These are phyloP conservation scores for Backusella circina DNA, from an alignment of 192 early-diverging fungal genomes.

Conservation along the genomic window DNA sequence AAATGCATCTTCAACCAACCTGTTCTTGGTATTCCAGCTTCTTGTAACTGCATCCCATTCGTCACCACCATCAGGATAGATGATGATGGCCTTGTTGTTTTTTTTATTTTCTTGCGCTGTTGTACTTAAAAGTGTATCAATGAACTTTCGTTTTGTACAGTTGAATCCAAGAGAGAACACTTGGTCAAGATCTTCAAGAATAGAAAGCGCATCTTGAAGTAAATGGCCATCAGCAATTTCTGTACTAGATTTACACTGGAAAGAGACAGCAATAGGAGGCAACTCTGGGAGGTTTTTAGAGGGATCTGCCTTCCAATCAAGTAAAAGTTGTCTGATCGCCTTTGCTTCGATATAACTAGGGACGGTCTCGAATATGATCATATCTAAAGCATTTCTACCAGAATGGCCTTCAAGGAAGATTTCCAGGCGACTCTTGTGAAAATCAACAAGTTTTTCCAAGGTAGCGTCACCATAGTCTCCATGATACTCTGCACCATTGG, in stretches of 20 bases:
- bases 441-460: slow-evolving; percentile 40
- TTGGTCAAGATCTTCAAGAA: slow-evolving; percentile 14
- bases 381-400: slow-evolving; percentile 36
- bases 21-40: slow-evolving; percentile 25
- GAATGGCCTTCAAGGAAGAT: slow-evolving; percentile 27
- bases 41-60: slow-evolving; percentile 37
- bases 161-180: slow-evolving; percentile 62
- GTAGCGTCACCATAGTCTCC: slow-evolving; percentile 51
- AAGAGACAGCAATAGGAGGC: slow-evolving; percentile 57
- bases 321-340: slow-evolving; percentile 45
- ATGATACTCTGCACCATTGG: slow-evolving; percentile 62
- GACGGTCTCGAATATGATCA: slow-evolving; percentile 69
- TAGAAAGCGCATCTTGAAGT: slow-evolving; percentile 36
- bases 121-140: slow-evolving; percentile 16
- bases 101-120: not conserved
- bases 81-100: slow-evolving; percentile 35
- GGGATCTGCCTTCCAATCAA: not conserved
- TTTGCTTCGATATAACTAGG: slow-evolving; percentile 54
- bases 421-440: slow-evolving; percentile 48
- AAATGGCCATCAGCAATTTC: slow-evolving; percentile 48
- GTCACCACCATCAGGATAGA: slow-evolving; percentile 54
- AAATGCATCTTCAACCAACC: slow-evolving; percentile 32
- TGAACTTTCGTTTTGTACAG: slow-evolving; percentile 50
- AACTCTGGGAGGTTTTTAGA: not conserved
- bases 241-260: slow-evolving; percentile 39